A percentile compares a stretch with the other conserved stretches of the same genome.
Conservation (phyloP, 1,284 basidiomycete species). For the Sporisorium reilianum region DNA sequence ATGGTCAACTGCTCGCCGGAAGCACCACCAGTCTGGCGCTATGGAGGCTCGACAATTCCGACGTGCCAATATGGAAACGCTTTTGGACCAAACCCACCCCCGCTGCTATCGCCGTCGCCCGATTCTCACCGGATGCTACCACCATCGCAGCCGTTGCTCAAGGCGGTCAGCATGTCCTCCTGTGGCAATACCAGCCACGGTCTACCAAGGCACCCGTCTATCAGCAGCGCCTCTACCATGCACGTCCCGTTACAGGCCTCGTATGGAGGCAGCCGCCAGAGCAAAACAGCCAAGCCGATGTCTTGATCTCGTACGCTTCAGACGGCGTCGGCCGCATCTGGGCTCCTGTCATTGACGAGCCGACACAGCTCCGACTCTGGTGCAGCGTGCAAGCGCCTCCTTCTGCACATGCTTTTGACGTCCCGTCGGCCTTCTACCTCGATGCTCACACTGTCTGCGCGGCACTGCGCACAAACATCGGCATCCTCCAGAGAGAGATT, state of each 20-base stretch:
- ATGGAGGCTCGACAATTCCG: constrained; percentile 45
- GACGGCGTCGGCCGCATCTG: constrained; percentile 56
- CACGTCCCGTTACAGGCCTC: constrained; percentile 28
- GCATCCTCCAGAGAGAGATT: constrained; percentile 48
- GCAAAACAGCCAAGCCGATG: constrained; percentile 44
- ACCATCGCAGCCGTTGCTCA: constrained; percentile 47
- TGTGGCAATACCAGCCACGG: constrained; percentile 46
- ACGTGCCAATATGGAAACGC: constrained; percentile 45
- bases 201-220: constrained; percentile 20
- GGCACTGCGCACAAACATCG: constrained; percentile 44
- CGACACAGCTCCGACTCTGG: constrained; percentile 52
- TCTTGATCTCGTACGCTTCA: constrained; percentile 42
- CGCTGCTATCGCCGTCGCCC: constrained; percentile 29
- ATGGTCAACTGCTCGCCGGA: constrained; percentile 41
- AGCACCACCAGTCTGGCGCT: constrained; percentile 29
- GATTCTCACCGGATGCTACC: constrained; percentile 45
- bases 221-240: constrained; percentile 46
- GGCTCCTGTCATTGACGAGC: constrained; percentile 60
- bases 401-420: background rate
- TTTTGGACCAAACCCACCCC: constrained; percentile 44
- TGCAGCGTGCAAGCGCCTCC: constrained; percentile 34
- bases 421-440: constrained; percentile 34
- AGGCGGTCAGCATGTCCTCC: constrained; percentile 33
- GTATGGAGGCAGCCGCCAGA: constrained; percentile 44
- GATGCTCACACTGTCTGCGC: constrained; percentile 33